Evolutionary conservation across 345 rosid species (phyloP), one percentile per base, ranked within the genome.

Genomic region (Brassica carinata): DNA sequence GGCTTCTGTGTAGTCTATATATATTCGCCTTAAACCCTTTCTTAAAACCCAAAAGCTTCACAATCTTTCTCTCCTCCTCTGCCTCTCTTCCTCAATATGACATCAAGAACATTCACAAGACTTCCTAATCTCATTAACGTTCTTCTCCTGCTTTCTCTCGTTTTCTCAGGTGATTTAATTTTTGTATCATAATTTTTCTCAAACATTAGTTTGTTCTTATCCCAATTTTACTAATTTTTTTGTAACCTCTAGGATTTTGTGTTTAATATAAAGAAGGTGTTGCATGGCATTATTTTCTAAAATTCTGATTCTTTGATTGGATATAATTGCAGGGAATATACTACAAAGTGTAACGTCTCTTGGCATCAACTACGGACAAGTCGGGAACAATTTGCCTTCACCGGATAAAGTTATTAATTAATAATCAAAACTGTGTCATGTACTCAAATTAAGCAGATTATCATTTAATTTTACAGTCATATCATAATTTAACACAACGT

Each of bases 341-440:
- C 34, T 84, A 73, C 80, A 19, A 66, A 88, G 84, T 81, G 97
- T 87, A 5, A 71, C 62, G 14, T 87, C 90, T 26, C 81, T 93
- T 64, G 99, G 98, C 23, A 91, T 96, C 85, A 96, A 93, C 30
- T 96, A 96, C 34, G 99, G 99, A 3, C 99, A 96, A 86, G 83
- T 96, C 57, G 99, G 79, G 18, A 86, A 90, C 82, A 84, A 93
- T 86, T 79, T 96, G 78, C 98, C 89, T 5, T 74, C 90, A 6
- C 96, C 99, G 1, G 88, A 38, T 8, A 38, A 38, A 38, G 45
- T 8, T 38, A 38, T 38, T 38, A 38, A 38, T 38, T 38, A 38
- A 38, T 8, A 38, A 38, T 38, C 45, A 38, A 48, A 48, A n/a
- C 23, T 64, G 43, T 33, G 13, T 15, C 69, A 65, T 30, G 5